Conservation (phyloP, 768 basidiomycete species). For the Lanmaoa pseudosensibilis region DNA sequence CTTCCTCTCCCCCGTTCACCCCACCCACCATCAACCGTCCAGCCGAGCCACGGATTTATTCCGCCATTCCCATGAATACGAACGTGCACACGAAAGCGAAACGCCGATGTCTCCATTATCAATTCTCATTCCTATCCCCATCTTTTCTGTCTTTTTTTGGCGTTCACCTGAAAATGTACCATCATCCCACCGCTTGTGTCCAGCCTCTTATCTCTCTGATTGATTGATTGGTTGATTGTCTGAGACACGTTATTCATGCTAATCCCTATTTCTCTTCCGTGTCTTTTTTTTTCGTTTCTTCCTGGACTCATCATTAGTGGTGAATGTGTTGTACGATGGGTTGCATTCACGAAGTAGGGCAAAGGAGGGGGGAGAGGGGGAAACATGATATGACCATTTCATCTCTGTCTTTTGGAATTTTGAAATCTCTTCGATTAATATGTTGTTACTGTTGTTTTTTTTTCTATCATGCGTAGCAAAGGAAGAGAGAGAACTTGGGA, state of each 20-base stretch:
- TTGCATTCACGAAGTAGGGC: not conserved
- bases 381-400: not conserved
- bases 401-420: not conserved
- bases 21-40: not conserved
- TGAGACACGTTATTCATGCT: not conserved
- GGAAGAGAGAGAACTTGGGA: too few relatives aligned
- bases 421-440: too few relatives aligned
- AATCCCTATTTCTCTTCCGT: not conserved
- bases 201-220: not conserved
- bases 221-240: not conserved
- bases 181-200: not conserved
- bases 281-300: not conserved
- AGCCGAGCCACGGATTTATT: not conserved
- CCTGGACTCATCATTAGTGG: not conserved
- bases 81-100: not conserved
- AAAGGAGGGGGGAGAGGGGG: not conserved
- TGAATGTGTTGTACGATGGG: conserved; percentile 5
- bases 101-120: not conserved
- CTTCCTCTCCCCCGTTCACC: not conserved
- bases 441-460: not conserved
- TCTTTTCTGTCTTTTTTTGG: not conserved
- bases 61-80: not conserved
- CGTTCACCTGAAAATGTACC: conserved; percentile 8
- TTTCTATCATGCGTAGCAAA: too few relatives aligned
- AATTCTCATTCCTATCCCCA: not conserved